A percentile compares a stretch with the other conserved stretches of the same genome.
These are phyloP conservation scores for Cryptococcus sp. DNA, from an alignment of 1,284 basidiomycete species.

Conservation along the genomic window DNA sequence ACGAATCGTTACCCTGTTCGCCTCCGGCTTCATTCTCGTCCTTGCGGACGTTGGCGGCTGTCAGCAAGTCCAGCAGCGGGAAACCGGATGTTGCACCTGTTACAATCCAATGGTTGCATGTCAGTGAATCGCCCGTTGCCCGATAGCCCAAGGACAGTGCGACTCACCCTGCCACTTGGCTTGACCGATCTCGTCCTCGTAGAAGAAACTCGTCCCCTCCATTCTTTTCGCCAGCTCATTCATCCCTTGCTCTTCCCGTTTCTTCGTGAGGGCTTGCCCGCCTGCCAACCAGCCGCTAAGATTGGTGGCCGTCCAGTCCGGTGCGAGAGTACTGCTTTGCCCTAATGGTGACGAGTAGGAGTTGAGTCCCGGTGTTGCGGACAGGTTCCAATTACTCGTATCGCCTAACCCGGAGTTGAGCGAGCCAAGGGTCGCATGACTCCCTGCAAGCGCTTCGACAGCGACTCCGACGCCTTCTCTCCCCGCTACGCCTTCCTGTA, in stretches of 20 bases:
- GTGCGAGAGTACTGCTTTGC: conserved; percentile 6
- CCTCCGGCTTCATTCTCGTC: conserved; percentile 20
- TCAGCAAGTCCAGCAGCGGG: conserved; percentile 75
- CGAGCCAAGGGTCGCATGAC: background rate
- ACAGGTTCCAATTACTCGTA: background rate
- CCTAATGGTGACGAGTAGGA: background rate
- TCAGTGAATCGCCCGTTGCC: background rate
- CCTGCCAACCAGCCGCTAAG: conserved; percentile 16
- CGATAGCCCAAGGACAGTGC: background rate
- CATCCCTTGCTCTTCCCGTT: conserved; percentile 31
- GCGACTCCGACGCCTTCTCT: conserved; percentile 43
- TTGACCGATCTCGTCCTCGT: conserved; percentile 55
- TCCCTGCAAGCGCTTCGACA: conserved; percentile 38
- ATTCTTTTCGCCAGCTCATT: conserved; percentile 46
- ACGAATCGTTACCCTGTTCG: conserved; percentile 20
- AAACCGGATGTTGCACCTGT: conserved; percentile 81
- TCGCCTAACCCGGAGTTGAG: background rate
- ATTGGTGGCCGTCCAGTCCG: conserved; percentile 14
- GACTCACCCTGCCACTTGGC: conserved; percentile 55
- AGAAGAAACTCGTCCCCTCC: conserved; percentile 53
- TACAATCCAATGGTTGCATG: background rate
- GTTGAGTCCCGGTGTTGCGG: conserved; percentile 1
- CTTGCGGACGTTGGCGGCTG: conserved; percentile 59
- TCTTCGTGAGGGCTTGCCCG: conserved; percentile 14
- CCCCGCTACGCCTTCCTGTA: conserved; percentile 46